phyloP scores from a whole-genome alignment of 2,329 filamentous ascomycete genomes.

The Fusarium marasasianum region DNA sequence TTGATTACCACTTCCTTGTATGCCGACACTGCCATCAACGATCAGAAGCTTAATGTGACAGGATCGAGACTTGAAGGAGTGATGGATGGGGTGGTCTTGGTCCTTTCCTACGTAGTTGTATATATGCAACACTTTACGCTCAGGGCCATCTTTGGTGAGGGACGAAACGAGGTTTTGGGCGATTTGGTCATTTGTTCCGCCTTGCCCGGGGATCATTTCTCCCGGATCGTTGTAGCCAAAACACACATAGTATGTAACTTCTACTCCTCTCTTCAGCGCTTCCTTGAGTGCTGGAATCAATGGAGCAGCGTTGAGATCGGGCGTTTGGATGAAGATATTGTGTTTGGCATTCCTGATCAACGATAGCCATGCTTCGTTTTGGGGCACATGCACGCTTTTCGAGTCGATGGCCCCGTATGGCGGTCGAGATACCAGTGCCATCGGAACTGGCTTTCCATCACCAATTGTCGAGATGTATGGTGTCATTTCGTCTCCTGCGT shows the following conservation, averaged over 20 bases:
- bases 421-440: slow-evolving; percentile 75
- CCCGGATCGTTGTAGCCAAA: slow-evolving; percentile 83
- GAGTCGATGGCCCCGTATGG: slow-evolving; percentile 74
- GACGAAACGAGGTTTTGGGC: slow-evolving; percentile 66
- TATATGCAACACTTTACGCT: slow-evolving; percentile 59
- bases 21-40: slow-evolving; percentile 72
- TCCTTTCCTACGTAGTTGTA: slow-evolving; percentile 80
- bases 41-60: slow-evolving; percentile 85
- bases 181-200: slow-evolving; percentile 79
- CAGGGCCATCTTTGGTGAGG: slow-evolving; percentile 57
- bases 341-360: slow-evolving; percentile 70
- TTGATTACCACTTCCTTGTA: slow-evolving; percentile 81
- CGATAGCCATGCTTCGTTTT: slow-evolving; percentile 80
- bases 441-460: slow-evolving; percentile 67
- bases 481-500: slow-evolving; percentile 66
- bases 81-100: slow-evolving; percentile 72
- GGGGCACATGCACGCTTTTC: slow-evolving; percentile 69
- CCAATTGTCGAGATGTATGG: slow-evolving; percentile 64
- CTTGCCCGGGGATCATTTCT: slow-evolving; percentile 78
- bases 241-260: slow-evolving; percentile 76
- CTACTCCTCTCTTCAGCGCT: slow-evolving; percentile 73
- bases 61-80: slow-evolving; percentile 70
- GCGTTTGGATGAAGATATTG: slow-evolving; percentile 80
- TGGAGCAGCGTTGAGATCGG: slow-evolving; percentile 77
- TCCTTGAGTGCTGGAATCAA: slow-evolving; percentile 70